phyloP scores from a whole-genome alignment of 2,329 filamentous ascomycete species.

The Monosporascus sp. region DNA sequence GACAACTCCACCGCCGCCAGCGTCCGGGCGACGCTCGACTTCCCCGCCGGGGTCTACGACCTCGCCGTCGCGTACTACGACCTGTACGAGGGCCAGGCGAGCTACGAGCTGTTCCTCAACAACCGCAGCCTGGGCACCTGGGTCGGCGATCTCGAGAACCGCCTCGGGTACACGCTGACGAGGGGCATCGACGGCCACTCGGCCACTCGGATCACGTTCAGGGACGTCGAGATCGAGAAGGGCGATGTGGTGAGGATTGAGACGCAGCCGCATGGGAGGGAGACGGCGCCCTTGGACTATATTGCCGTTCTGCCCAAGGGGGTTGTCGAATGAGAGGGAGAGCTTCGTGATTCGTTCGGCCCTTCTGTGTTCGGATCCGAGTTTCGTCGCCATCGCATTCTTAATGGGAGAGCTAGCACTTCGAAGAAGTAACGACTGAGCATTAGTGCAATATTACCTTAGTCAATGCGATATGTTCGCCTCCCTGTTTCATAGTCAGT shows the following conservation, averaged over 20 bases:
- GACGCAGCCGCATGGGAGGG: constrained; percentile 52
- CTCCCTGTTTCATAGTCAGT: too few relatives aligned
- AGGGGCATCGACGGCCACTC: constrained; percentile 60
- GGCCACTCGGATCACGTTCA: constrained; percentile 54
- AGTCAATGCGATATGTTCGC: too few relatives aligned
- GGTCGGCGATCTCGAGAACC: constrained; percentile 54
- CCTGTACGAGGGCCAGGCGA: constrained; percentile 49
- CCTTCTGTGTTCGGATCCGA: too few relatives aligned
- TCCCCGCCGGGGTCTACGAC: constrained; percentile 52
- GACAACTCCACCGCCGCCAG: constrained; percentile 46
- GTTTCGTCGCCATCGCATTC: too few relatives aligned
- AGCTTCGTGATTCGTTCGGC: too few relatives aligned
- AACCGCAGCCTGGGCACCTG: constrained; percentile 49
- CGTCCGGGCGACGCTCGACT: constrained; percentile 39
- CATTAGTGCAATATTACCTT: too few relatives aligned
- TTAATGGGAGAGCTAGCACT: too few relatives aligned
- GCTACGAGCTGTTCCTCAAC: constrained; percentile 50
- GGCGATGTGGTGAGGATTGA: constrained; percentile 31
- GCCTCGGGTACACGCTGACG: constrained; percentile 52
- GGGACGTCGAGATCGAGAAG: constrained; percentile 14
- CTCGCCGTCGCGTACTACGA: constrained; percentile 65
- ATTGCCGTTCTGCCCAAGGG: constrained; percentile 55
- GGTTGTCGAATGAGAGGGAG: constrained; percentile 40
- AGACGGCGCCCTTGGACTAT: constrained; percentile 64
- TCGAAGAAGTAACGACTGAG: too few relatives aligned